Percentiles rank a stretch among this genome's conserved stretches.
phyloP scores from a whole-genome alignment of 768 basidiomycete species.

The Russula lepida region DNA sequence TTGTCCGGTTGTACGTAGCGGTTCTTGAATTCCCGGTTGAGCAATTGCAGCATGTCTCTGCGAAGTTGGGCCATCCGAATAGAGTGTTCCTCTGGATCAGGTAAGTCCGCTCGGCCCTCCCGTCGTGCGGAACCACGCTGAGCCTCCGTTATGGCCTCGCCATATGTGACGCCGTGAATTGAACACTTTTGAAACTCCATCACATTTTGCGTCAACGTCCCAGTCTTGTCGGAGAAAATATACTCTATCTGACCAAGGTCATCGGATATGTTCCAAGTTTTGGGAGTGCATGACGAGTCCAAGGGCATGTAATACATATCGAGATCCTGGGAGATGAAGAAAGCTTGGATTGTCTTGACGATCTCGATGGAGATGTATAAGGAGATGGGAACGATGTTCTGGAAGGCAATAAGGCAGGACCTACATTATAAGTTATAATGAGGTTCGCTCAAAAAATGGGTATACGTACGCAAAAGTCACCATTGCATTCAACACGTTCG shows the following conservation, averaged over 20 bases:
- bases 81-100: constrained; percentile 65
- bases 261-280: constrained; percentile 98
- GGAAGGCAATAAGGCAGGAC: constrained; percentile 90
- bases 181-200: constrained; percentile 99
- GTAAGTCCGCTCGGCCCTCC: constrained; percentile 56
- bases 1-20: constrained; percentile 73
- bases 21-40: constrained; percentile 82
- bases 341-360: constrained; percentile 96
- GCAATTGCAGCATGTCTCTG: constrained; percentile 62
- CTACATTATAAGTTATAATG: constrained; percentile 32
- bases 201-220: constrained; percentile 94
- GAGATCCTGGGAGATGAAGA: constrained; percentile 90
- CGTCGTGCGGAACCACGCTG: constrained; percentile 87
- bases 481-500: constrained; percentile 60
- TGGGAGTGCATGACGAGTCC: constrained; percentile 85
- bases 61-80: constrained; percentile 58
- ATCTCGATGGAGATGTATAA: constrained; percentile 97
- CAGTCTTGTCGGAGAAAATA: constrained; percentile 89
- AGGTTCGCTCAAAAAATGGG: background rate
- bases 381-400: constrained; percentile 94
- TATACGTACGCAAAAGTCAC: constrained; percentile 82
- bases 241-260: constrained; percentile 99
- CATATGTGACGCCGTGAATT: constrained; percentile 73
- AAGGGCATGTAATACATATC: constrained; percentile 93
- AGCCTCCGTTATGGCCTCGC: constrained; percentile 93